Conservation (phyloP, 1,284 basidiomycete genomes). For the Afroboletus lepidellus region DNA sequence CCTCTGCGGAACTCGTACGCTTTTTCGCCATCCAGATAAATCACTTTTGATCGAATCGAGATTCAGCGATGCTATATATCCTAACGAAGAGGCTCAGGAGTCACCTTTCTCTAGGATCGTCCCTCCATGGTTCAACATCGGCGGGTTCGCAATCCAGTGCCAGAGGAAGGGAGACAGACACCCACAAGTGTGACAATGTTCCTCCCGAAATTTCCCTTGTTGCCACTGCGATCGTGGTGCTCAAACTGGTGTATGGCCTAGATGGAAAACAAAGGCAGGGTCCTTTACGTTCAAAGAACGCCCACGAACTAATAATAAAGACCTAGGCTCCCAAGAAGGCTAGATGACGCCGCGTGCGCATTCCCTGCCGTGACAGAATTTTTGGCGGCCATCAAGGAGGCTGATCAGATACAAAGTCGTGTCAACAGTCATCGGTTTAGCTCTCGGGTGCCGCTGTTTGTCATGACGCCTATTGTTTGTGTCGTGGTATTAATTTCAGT, state of each 20-base stretch:
- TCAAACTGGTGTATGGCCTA: slow-evolving; percentile 84
- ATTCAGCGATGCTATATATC: slow-evolving; percentile 59
- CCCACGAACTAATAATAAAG: slow-evolving; percentile 8
- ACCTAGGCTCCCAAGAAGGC: slow-evolving; percentile 47
- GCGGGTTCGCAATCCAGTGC: slow-evolving; percentile 40
- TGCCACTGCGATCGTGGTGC: slow-evolving; percentile 63
- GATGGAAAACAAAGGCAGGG: slow-evolving; percentile 64
- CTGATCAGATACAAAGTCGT: slow-evolving; percentile 36
- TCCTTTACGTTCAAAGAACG: slow-evolving; percentile 6
- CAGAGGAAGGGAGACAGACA: slow-evolving; percentile 39
- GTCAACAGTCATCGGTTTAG: slow-evolving; percentile 36
- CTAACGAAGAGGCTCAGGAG: slow-evolving; percentile 58
- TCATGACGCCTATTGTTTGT: slow-evolving; percentile 12
- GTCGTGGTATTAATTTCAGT: slow-evolving; percentile 12
- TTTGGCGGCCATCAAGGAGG: slow-evolving; percentile 44
- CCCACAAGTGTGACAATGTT: slow-evolving; percentile 57
- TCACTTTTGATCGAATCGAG: slow-evolving; percentile 6
- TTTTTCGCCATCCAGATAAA: slow-evolving; percentile 6
- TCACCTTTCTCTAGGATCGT: slow-evolving; percentile 60
- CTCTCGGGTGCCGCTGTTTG: slow-evolving; percentile 37
- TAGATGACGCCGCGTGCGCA: slow-evolving; percentile 60
- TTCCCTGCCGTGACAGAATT: slow-evolving; percentile 57
- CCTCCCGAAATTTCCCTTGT: slow-evolving; percentile 77
- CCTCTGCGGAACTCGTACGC: slow-evolving; percentile 78
- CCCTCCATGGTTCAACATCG: slow-evolving; percentile 53